These are phyloP conservation scores for Tolypocladium sp. DNA, from an alignment of 2,329 filamentous ascomycete genomes.

Conservation along the genomic window DNA sequence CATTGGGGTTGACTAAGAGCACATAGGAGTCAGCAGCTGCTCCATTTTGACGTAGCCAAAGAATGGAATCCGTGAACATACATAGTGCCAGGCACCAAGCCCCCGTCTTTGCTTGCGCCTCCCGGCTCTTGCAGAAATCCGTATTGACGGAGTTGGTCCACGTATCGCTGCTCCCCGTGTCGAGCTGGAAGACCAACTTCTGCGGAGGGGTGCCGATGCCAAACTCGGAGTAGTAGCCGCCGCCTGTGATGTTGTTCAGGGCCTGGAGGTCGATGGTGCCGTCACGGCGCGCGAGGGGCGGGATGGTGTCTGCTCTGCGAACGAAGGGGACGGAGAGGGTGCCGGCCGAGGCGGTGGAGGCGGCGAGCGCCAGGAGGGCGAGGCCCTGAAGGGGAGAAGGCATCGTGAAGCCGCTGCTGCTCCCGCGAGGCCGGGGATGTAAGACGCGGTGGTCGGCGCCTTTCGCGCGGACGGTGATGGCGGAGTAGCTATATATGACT, in stretches of 20 bases:
- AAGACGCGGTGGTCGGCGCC: not conserved
- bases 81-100: not conserved
- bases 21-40: not conserved
- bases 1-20: slow-evolving; percentile 24
- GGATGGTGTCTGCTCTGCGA: not conserved
- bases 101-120: slow-evolving; percentile 13
- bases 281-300: slow-evolving; percentile 15
- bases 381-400: slow-evolving; percentile 8
- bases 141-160: slow-evolving; percentile 54
- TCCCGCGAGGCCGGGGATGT: not conserved
- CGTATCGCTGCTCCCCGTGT: slow-evolving; percentile 55
- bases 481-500: not conserved
- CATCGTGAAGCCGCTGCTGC: not conserved
- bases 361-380: slow-evolving; percentile 9
- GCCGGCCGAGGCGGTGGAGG: slow-evolving; percentile 10
- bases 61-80: not conserved
- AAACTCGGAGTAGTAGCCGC: slow-evolving; percentile 48
- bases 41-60: not conserved
- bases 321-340: slow-evolving; percentile 11
- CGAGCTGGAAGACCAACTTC: slow-evolving; percentile 43
- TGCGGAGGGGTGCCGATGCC: slow-evolving; percentile 51
- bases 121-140: slow-evolving; percentile 43
- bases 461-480: too few species aligned
- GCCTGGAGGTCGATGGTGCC: slow-evolving; percentile 23
- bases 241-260: slow-evolving; percentile 44